These are phyloP conservation scores for Lanzia echinophila DNA, from an alignment of 2,329 filamentous ascomycete genomes.

Conservation along the genomic window DNA sequence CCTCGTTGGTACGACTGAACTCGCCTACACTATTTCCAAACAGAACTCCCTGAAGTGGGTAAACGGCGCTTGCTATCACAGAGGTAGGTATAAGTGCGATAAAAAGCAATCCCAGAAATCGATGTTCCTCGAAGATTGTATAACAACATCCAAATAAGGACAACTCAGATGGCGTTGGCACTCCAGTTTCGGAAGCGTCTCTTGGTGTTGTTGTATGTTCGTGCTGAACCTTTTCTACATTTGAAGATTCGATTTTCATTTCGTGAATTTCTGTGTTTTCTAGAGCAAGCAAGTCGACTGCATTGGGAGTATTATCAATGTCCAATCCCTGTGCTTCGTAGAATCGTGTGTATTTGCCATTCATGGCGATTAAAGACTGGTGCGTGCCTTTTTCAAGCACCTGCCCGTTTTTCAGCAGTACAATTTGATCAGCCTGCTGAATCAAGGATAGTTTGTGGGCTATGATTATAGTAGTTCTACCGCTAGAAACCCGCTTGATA, in stretches of 20 bases:
- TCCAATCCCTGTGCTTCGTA: slow-evolving; percentile 56
- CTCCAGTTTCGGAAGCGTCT: background rate
- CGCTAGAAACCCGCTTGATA: slow-evolving; percentile 72
- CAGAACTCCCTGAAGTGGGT: background rate
- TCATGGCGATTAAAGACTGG: slow-evolving; percentile 60
- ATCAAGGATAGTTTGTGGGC: slow-evolving; percentile 90
- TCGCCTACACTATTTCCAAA: background rate
- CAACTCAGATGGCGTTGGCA: background rate
- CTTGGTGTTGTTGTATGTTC: background rate
- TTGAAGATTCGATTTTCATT: slow-evolving; percentile 22
- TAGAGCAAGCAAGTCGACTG: background rate
- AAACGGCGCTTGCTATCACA: background rate
- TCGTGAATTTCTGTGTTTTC: background rate
- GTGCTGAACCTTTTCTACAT: background rate
- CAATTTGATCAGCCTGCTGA: slow-evolving; percentile 84
- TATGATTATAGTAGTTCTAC: slow-evolving; percentile 87
- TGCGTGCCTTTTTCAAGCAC: slow-evolving; percentile 90
- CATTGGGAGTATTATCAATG: background rate
- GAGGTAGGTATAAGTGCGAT: slow-evolving; percentile 40
- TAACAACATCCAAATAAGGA: background rate
- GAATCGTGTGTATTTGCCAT: slow-evolving; percentile 63
- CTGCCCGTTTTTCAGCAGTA: slow-evolving; percentile 73
- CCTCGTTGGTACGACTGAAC: slow-evolving; percentile 29
- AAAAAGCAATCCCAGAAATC: slow-evolving; percentile 37
- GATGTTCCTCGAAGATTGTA: background rate